phyloP scores from a whole-genome alignment of 2,329 filamentous ascomycete genomes.

The Aspergillus calidoustus region DNA sequence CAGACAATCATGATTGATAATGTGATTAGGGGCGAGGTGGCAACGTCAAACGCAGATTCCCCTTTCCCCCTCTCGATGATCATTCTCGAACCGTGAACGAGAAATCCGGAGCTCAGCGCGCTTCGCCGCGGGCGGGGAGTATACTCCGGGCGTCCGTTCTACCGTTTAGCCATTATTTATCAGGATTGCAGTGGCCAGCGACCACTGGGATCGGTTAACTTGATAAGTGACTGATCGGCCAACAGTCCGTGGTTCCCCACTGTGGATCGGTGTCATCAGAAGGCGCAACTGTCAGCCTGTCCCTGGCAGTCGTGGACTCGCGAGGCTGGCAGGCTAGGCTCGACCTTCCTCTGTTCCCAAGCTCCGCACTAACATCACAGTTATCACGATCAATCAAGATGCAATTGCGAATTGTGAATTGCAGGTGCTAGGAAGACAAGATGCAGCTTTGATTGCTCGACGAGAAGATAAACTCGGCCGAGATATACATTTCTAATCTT shows the following conservation, averaged over 20 bases:
- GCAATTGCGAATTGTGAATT: not conserved
- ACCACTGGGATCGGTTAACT: constrained; percentile 10
- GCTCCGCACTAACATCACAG: not conserved
- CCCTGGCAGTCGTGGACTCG: not conserved
- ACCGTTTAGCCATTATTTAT: constrained; percentile 4
- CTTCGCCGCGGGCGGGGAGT: not conserved
- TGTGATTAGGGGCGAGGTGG: not conserved
- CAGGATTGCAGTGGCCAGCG: not conserved
- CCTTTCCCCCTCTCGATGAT: not conserved
- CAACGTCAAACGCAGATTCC: not conserved
- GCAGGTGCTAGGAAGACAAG: not conserved
- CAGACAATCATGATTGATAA: not conserved
- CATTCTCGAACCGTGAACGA: not conserved
- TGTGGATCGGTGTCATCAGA: constrained; percentile 10
- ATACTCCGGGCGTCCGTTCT: not conserved
- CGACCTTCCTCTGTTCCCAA: not conserved
- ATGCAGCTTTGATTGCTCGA: not conserved
- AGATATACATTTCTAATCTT: not conserved
- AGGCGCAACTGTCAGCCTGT: constrained; percentile 10
- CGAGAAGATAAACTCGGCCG: constrained; percentile 3
- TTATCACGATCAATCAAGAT: not conserved
- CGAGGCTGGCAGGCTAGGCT: not conserved
- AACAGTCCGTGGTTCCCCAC: constrained; percentile 7
- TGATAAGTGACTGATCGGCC: constrained; percentile 16
- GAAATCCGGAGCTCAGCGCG: not conserved